These are phyloP conservation scores for Seiridium cupressi DNA, from an alignment of 2,329 filamentous ascomycete genomes.

Conservation along the genomic window DNA sequence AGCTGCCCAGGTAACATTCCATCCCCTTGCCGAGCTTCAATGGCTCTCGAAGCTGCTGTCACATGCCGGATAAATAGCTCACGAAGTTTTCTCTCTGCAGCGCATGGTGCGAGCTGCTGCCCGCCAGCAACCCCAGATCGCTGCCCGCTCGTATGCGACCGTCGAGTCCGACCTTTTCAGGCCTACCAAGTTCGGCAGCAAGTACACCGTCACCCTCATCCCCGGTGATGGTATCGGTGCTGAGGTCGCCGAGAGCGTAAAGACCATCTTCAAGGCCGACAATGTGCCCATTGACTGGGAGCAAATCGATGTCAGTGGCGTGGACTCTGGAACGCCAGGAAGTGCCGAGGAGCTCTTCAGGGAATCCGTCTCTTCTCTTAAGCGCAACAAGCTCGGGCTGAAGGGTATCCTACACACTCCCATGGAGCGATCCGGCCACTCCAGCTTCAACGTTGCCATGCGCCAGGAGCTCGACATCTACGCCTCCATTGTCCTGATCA, in stretches of 20 bases:
- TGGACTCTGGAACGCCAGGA: slow-evolving; percentile 75
- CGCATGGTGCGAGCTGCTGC: slow-evolving; percentile 50
- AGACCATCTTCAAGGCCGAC: slow-evolving; percentile 99
- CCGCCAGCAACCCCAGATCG: slow-evolving; percentile 40
- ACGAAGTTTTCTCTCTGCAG: slow-evolving; percentile 31
- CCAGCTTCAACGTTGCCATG: slow-evolving; percentile 99
- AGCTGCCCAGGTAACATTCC: slow-evolving; percentile 53
- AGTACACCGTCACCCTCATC: slow-evolving; percentile 98
- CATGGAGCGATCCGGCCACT: slow-evolving; percentile 93
- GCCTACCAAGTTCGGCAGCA: slow-evolving; percentile 97
- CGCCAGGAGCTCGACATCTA: slow-evolving; percentile 99
- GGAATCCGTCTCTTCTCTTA: slow-evolving; percentile 90
- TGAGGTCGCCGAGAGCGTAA: slow-evolving; percentile 96
- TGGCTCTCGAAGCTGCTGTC: slow-evolving; percentile 8
- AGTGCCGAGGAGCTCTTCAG: slow-evolving; percentile 93
- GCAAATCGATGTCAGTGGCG: slow-evolving; percentile 91
- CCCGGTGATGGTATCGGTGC: slow-evolving; percentile 98
- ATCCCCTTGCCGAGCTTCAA: slow-evolving; percentile 1
- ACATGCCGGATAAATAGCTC: slow-evolving; percentile 22
- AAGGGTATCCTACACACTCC: slow-evolving; percentile 99
- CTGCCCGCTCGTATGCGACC: slow-evolving; percentile 67
- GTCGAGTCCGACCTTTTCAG: slow-evolving; percentile 96
- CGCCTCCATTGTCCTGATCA: slow-evolving; percentile 95
- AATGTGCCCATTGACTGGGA: slow-evolving; percentile 99
- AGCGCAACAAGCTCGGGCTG: slow-evolving; percentile 97